Evolutionary conservation across 1,284 basidiomycete species (phyloP).

Genomic region (Sporisorium scitamineum): DNA sequence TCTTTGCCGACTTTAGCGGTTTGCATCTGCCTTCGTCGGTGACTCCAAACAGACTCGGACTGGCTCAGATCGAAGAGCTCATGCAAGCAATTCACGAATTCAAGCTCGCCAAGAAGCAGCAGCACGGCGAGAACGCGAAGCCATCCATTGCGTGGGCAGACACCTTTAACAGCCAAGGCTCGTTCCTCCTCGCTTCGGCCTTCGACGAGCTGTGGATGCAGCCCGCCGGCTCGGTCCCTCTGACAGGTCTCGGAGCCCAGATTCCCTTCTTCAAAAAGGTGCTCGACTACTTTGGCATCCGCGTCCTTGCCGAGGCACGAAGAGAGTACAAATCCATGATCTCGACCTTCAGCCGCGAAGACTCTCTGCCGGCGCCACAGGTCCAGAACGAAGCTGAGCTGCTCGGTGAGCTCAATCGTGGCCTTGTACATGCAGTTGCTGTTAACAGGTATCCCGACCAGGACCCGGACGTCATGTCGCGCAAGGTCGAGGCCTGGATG

Average conservation of each 20-base stretch:
- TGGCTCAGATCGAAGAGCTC: constrained; percentile 71
- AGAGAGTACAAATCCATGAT: constrained; percentile 70
- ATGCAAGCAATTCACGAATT: constrained; percentile 70
- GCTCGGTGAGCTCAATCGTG: constrained; percentile 63
- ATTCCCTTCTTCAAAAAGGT: constrained; percentile 66
- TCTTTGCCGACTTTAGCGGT: constrained; percentile 71
- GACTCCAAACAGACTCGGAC: constrained; percentile 62
- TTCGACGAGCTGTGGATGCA: constrained; percentile 71
- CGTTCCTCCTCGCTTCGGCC: constrained; percentile 68
- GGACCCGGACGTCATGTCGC: constrained; percentile 52
- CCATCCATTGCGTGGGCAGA: constrained; percentile 70
- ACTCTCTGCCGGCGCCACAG: constrained; percentile 56
- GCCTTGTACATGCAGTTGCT: constrained; percentile 56
- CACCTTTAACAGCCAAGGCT: constrained; percentile 69
- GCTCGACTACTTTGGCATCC: constrained; percentile 70
- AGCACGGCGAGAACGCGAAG: constrained; percentile 55
- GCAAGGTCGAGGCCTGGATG: constrained; percentile 63
- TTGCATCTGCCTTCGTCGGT: constrained; percentile 68
- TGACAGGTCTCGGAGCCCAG: constrained; percentile 67
- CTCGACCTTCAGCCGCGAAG: constrained; percentile 56
- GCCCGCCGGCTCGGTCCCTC: constrained; percentile 70
- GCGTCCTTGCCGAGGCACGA: constrained; percentile 70
- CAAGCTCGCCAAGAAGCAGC: constrained; percentile 67
- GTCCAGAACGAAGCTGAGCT: constrained; percentile 61
- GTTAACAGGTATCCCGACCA: constrained; percentile 56